Evolutionary conservation across 2,329 filamentous ascomycete genomes (phyloP).

Genomic region (Hypocreales sp.): DNA sequence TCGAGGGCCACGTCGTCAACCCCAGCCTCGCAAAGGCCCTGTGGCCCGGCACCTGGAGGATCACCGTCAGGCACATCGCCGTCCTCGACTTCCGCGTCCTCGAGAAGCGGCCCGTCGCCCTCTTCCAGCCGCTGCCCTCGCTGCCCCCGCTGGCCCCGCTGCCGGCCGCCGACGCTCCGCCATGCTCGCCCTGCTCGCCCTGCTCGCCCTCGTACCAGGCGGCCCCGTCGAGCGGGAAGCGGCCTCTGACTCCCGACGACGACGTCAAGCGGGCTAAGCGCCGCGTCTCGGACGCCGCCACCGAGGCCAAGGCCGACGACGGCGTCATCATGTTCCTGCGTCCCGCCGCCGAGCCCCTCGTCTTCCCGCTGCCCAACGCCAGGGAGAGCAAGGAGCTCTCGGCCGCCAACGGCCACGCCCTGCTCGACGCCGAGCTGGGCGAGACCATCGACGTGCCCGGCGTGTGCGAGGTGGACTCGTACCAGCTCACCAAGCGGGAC

Average conservation of each 20-base stretch:
- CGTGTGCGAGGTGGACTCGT: slow-evolving; percentile 34
- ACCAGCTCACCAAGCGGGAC: slow-evolving; percentile 37
- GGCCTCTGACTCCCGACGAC: slow-evolving; percentile 29
- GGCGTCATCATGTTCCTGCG: slow-evolving; percentile 40
- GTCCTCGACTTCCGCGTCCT: slow-evolving; percentile 43
- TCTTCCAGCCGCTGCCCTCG: slow-evolving; percentile 18
- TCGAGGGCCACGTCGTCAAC: slow-evolving; percentile 27
- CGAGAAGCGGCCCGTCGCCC: slow-evolving; percentile 32
- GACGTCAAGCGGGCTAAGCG: slow-evolving; percentile 28
- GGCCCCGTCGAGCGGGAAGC: slow-evolving; percentile 27
- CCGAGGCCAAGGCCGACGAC: slow-evolving; percentile 20
- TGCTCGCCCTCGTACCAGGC: slow-evolving; percentile 17
- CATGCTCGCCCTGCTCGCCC: no score
- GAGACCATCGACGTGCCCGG: slow-evolving; percentile 33
- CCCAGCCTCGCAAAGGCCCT: slow-evolving; percentile 29
- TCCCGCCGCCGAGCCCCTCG: slow-evolving; percentile 30
- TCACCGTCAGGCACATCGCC: slow-evolving; percentile 30
- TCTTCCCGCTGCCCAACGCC: slow-evolving; percentile 34
- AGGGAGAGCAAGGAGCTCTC: slow-evolving; percentile 31
- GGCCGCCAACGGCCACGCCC: slow-evolving; percentile 28
- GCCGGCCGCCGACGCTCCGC: slow-evolving; percentile 12
- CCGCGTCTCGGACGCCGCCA: slow-evolving; percentile 18
- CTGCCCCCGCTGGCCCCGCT: slow-evolving; percentile 11
- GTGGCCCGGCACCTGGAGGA: slow-evolving; percentile 40
- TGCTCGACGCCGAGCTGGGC: slow-evolving; percentile 33